These are phyloP conservation scores for Schizopora paradoxa DNA, from an alignment of 1,284 basidiomycete genomes.

Conservation along the genomic window DNA sequence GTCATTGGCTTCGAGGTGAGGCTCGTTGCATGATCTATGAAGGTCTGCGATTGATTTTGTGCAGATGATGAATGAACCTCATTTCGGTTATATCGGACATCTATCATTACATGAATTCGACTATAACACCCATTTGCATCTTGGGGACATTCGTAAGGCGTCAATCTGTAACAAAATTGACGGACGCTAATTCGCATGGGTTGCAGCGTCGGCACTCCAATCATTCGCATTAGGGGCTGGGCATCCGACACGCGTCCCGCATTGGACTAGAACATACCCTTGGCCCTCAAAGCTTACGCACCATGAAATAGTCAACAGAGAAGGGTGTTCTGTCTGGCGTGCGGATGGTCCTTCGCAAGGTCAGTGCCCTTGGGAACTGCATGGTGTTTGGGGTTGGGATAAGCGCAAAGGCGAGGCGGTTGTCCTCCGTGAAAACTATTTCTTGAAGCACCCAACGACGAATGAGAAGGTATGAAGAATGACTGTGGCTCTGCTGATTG, in stretches of 20 bases:
- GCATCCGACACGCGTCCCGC: conserved; percentile 64
- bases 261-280: conserved; percentile 81
- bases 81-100: conserved; percentile 85
- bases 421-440: conserved; percentile 84
- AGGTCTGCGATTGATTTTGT: background rate
- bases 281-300: conserved; percentile 69
- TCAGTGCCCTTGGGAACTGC: conserved; percentile 83
- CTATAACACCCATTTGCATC: conserved; percentile 92
- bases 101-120: conserved; percentile 83
- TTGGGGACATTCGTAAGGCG: conserved; percentile 72
- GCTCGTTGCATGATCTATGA: conserved; percentile 1
- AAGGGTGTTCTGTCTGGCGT: conserved; percentile 61
- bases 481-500: no score
- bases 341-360: conserved; percentile 65
- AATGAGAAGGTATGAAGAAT: conserved; percentile 46
- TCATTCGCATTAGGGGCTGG: conserved; percentile 83
- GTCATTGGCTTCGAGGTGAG: conserved; percentile 87
- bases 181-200: background rate
- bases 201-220: conserved; percentile 71
- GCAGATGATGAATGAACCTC: conserved; percentile 94
- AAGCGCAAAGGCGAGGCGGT: conserved; percentile 62
- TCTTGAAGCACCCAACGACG: conserved; percentile 61
- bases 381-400: conserved; percentile 94
- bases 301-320: conserved; percentile 51
- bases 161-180: background rate